Evolutionary conservation across 2,329 filamentous ascomycete species (phyloP).

Genomic region (Fusarium sororula): DNA sequence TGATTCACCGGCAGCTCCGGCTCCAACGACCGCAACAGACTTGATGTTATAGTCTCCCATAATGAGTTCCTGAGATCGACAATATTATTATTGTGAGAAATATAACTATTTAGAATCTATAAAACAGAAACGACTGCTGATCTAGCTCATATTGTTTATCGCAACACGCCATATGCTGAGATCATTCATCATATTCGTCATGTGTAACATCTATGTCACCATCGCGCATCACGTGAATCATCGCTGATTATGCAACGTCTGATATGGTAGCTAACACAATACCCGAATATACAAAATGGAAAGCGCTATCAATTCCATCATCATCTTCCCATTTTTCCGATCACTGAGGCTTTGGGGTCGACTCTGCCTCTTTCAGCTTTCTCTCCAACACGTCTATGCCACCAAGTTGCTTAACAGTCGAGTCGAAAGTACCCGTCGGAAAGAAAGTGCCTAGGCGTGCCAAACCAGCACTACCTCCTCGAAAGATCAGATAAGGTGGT

Average conservation of each 20-base stretch:
- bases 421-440: slow-evolving; percentile 16
- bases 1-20: slow-evolving; percentile 33
- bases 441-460: slow-evolving; percentile 9
- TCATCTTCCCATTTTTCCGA: fast-evolving
- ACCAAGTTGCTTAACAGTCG: slow-evolving; percentile 8
- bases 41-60: slow-evolving; percentile 20
- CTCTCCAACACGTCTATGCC: slow-evolving; percentile 27
- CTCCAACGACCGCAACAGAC: slow-evolving; percentile 35
- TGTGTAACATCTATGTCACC: slow-evolving; percentile 13
- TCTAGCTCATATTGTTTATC: background rate
- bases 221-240: slow-evolving; percentile 16
- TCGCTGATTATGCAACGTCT: too few relatives aligned
- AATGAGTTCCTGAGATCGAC: fast-evolving
- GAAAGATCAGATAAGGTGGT: slow-evolving; percentile 16
- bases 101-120: fast-evolving
- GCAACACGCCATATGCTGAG: background rate
- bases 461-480: slow-evolving; percentile 5
- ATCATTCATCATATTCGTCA: slow-evolving; percentile 20
- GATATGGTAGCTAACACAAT: background rate
- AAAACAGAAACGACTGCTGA: fast-evolving
- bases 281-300: fast-evolving
- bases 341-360: background rate
- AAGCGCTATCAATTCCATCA: too few relatives aligned
- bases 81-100: background rate
- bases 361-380: slow-evolving; percentile 6